Conservation (phyloP, 2,329 filamentous ascomycete genomes). For the Paecilomyces sp. region DNA sequence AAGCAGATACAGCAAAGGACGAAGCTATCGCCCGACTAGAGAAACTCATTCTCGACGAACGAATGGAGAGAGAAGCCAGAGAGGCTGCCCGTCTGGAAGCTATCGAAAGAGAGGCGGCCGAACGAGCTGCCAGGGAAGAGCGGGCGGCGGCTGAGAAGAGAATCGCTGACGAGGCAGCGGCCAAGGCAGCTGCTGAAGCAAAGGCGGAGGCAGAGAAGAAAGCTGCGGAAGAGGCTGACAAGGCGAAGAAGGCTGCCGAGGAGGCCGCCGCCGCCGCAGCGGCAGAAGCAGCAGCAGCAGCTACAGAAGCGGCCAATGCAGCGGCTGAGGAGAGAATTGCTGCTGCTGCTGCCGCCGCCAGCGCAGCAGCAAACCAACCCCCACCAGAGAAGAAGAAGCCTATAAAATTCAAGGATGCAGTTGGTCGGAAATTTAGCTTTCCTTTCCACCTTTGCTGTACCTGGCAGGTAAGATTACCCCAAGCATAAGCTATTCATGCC, state of each 20-base stretch:
- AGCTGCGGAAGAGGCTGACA: conserved; percentile 41
- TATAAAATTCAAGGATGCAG: conserved; percentile 85
- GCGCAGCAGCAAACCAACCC: conserved; percentile 23
- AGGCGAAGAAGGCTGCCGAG: conserved; percentile 39
- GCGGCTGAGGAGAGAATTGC: conserved; percentile 14
- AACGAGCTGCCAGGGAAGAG: conserved; percentile 25
- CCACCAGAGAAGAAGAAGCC: conserved; percentile 59
- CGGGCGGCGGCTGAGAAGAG: conserved; percentile 34
- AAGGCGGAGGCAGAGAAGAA: conserved; percentile 41
- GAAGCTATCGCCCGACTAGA: conserved; percentile 56
- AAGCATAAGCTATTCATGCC: not conserved
- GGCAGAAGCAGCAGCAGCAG: conserved; percentile 30
- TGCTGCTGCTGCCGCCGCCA: conserved; percentile 12
- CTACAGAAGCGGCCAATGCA: conserved; percentile 16
- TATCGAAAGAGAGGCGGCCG: conserved; percentile 47
- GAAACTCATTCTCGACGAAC: conserved; percentile 47
- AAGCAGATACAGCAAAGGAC: conserved; percentile 43
- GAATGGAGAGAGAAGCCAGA: conserved; percentile 32
- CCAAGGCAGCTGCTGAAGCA: conserved; percentile 34
- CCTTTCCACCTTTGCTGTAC: conserved; percentile 79
- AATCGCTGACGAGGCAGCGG: conserved; percentile 36
- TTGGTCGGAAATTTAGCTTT: conserved; percentile 87
- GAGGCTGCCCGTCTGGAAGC: conserved; percentile 35
- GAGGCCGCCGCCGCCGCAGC: conserved; percentile 32
- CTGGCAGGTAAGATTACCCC: conserved; percentile 61